A percentile compares a stretch with the other conserved stretches of the same genome.
Evolutionary conservation across 306 rosid species (phyloP).

Genomic region (Malus asiatica): DNA sequence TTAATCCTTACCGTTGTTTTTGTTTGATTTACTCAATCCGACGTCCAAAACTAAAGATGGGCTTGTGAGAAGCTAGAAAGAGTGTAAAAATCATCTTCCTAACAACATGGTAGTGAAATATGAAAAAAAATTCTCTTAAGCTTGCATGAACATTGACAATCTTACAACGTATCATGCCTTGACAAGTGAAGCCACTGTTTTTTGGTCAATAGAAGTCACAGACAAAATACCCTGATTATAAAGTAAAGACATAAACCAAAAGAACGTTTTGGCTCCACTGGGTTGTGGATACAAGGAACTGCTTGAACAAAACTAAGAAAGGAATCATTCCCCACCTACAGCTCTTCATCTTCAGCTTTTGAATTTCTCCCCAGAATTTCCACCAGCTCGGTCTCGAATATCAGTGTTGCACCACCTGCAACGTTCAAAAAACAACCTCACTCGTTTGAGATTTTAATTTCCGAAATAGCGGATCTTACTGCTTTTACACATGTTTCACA

Average conservation of each 20-base stretch:
- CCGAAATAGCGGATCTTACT: not conserved
- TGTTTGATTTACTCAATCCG: too few relatives aligned
- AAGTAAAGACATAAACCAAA: not conserved
- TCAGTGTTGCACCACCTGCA: slow-evolving; percentile 89
- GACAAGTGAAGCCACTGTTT: not conserved
- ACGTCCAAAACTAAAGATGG: too few relatives aligned
- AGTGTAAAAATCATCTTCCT: too few relatives aligned
- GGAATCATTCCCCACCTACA: slow-evolving; percentile 4
- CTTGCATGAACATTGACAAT: not conserved
- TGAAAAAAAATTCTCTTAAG: not conserved
- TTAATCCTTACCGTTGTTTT: too few relatives aligned
- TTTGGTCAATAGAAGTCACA: not conserved
- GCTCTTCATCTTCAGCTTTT: slow-evolving; percentile 16
- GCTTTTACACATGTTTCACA: slow-evolving; percentile 1
- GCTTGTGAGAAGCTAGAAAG: too few relatives aligned
- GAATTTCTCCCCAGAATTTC: slow-evolving; percentile 61
- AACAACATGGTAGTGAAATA: too few relatives aligned
- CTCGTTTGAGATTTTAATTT: not conserved
- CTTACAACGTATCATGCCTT: not conserved
- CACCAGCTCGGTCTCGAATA: slow-evolving; percentile 92
- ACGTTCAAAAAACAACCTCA: slow-evolving; percentile 6
- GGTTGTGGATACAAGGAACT: not conserved
- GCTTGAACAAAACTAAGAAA: not conserved
- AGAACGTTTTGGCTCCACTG: not conserved
- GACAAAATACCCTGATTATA: not conserved